phyloP scores from a whole-genome alignment of 495 filamentous ascomycete species.

The Polyplosphaeria fusca region DNA sequence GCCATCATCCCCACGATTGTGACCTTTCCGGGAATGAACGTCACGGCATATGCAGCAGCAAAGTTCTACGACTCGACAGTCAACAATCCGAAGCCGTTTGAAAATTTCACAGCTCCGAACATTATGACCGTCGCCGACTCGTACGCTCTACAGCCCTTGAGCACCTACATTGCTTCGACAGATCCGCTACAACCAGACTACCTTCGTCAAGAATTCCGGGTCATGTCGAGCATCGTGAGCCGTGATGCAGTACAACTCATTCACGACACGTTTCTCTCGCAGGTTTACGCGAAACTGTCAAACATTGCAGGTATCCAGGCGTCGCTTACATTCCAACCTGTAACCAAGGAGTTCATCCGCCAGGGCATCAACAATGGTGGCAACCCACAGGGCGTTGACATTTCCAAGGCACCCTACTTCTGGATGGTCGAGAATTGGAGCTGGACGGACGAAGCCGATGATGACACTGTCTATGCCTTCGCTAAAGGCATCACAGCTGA shows the following conservation, averaged over 20 bases:
- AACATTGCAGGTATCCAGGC: neutral
- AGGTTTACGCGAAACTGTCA: neutral
- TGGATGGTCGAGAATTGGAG: neutral
- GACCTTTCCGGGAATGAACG: constrained; percentile 31
- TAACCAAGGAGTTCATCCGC: constrained; percentile 1
- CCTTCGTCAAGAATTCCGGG: constrained; percentile 1
- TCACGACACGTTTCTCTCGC: neutral
- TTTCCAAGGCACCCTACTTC: neutral
- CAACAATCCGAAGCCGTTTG: neutral
- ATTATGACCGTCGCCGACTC: neutral
- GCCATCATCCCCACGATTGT: constrained; percentile 5
- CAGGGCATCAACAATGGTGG: neutral
- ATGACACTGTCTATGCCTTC: neutral
- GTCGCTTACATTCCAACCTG: neutral
- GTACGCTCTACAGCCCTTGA: neutral
- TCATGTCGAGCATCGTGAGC: neutral
- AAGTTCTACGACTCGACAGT: constrained; percentile 1
- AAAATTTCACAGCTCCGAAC: neutral
- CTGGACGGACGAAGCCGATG: neutral
- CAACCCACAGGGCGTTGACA: neutral
- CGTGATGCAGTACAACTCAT: neutral
- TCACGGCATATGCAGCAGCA: constrained; percentile 33
- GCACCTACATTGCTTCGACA: too few relatives aligned
- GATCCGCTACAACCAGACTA: neutral
- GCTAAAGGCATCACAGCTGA: neutral